These are phyloP conservation scores for Verticillium albo-atrum DNA, from an alignment of 2,329 filamentous ascomycete species.

Conservation along the genomic window DNA sequence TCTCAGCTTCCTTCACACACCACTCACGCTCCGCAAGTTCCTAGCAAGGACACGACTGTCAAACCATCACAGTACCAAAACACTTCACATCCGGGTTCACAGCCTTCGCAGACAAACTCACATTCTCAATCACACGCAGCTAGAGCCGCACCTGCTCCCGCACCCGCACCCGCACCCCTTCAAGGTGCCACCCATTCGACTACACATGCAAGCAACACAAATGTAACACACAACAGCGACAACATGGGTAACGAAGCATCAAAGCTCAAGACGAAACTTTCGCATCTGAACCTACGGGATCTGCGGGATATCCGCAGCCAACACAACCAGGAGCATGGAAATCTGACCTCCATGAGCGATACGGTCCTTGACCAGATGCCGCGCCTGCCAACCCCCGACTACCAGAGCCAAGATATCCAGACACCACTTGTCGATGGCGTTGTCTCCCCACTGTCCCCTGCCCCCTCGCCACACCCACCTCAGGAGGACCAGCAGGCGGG, in stretches of 20 bases:
- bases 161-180: conserved; percentile 17
- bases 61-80: neutral
- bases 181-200: neutral
- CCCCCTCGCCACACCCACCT: conserved; percentile 35
- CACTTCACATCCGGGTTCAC: neutral
- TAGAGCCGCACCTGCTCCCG: neutral
- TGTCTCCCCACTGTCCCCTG: conserved; percentile 40
- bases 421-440: conserved; percentile 28
- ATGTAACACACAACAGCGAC: neutral
- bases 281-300: conserved; percentile 5
- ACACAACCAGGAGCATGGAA: conserved; percentile 4
- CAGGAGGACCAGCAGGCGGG: conserved; percentile 3
- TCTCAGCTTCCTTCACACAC: conserved; percentile 14
- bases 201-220: neutral
- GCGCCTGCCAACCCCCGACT: conserved; percentile 45
- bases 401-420: conserved; percentile 37
- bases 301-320: conserved; percentile 1
- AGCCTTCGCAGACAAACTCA: conserved; percentile 6
- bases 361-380: conserved; percentile 12
- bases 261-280: conserved; percentile 23
- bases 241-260: conserved; percentile 28
- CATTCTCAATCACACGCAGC: conserved; percentile 6
- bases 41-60: conserved; percentile 2
- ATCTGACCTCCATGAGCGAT: neutral
- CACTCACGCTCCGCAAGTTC: neutral